Percentiles rank a stretch among this genome's conserved stretches.
phyloP scores from a whole-genome alignment of 1,139 yeast genomes.

The Barnettozyma hawaiiensis region DNA sequence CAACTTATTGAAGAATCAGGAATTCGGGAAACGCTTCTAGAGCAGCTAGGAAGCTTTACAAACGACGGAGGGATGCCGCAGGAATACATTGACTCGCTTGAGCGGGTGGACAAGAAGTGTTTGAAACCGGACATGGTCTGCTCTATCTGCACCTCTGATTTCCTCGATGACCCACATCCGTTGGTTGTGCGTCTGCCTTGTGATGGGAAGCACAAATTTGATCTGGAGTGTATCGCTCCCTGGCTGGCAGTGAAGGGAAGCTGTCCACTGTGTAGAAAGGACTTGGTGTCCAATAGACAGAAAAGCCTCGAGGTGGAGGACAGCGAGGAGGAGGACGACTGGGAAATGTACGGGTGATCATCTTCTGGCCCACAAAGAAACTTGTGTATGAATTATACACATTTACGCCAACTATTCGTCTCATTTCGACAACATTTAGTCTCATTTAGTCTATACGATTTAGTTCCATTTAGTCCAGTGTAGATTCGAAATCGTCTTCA shows the following conservation, averaged over 20 bases:
- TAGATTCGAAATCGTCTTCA: too few species aligned
- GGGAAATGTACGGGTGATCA: constrained; percentile 63
- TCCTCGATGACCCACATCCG: constrained; percentile 70
- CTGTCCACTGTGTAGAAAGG: constrained; percentile 83
- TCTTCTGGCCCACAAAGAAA: too few species aligned
- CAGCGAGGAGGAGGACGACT: constrained; percentile 64
- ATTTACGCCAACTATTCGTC: too few species aligned
- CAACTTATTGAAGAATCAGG: constrained; percentile 17
- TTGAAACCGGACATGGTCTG: constrained; percentile 60
- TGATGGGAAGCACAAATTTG: constrained; percentile 71
- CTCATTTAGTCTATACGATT: too few species aligned
- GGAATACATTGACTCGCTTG: constrained; percentile 67
- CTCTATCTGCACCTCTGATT: constrained; percentile 77
- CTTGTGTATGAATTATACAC: too few species aligned
- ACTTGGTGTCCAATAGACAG: constrained; percentile 51
- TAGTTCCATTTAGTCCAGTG: too few species aligned
- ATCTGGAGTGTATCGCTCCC: constrained; percentile 84
- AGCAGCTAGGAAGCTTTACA: constrained; percentile 23
- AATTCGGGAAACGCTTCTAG: constrained; percentile 18
- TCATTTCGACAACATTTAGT: too few species aligned
- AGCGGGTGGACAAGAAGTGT: constrained; percentile 51
- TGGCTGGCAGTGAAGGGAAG: constrained; percentile 80
- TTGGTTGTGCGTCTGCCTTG: constrained; percentile 70
- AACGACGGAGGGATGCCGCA: constrained; percentile 54
- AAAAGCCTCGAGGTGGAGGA: constrained; percentile 38